Conservation (phyloP, 1,284 basidiomycete species). For the Pseudozyma hubeiensis region DNA sequence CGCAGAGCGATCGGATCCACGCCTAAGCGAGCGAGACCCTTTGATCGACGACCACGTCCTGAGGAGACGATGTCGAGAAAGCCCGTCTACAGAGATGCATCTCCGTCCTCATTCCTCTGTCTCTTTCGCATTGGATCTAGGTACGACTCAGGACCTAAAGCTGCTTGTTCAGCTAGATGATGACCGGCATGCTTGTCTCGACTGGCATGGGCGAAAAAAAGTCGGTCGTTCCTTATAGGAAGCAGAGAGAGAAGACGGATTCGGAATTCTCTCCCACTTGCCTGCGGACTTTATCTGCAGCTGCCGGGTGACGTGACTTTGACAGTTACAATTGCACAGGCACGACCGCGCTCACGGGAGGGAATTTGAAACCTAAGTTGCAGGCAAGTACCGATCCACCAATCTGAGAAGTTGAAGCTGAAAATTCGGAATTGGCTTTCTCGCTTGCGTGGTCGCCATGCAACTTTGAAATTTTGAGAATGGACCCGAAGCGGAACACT, state of each 20-base stretch:
- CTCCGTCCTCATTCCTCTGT: neutral
- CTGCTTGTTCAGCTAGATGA: neutral
- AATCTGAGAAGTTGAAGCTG: slow-evolving; percentile 9
- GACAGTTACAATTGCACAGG: neutral
- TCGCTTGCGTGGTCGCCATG: neutral
- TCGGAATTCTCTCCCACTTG: slow-evolving; percentile 1
- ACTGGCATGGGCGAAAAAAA: too few relatives aligned
- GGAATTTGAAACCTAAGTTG: neutral
- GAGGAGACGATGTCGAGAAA: too few relatives aligned
- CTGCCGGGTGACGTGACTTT: slow-evolving; percentile 35
- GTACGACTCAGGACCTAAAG: too few relatives aligned
- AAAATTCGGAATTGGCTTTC: neutral
- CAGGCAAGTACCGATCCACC: neutral
- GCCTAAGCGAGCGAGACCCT: slow-evolving; percentile 26
- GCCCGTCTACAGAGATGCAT: too few relatives aligned
- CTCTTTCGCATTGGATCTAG: too few relatives aligned
- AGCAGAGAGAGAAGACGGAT: neutral
- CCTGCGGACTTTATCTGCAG: neutral
- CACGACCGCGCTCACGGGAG: neutral
- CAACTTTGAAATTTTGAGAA: neutral
- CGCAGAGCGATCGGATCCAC: slow-evolving; percentile 20
- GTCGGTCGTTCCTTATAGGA: too few relatives aligned
- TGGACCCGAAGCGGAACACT: too few relatives aligned
- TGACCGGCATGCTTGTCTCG: too few relatives aligned
- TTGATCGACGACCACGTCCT: slow-evolving; percentile 16